Conservation (phyloP, 2,329 filamentous ascomycete species). For the Exophiala mesophila region DNA sequence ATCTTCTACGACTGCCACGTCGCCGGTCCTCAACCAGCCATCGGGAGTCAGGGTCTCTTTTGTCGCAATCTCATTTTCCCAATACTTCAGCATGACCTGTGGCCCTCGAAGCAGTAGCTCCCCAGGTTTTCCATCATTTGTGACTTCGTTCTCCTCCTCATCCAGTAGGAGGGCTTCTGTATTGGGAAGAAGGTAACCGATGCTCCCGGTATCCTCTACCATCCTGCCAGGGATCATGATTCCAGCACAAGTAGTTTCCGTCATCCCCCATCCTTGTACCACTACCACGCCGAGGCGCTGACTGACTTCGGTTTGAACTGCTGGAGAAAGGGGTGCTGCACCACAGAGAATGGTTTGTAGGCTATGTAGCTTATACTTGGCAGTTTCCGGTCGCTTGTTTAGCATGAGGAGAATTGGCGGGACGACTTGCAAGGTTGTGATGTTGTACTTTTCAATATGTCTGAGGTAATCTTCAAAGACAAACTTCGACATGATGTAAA, state of each 20-base stretch:
- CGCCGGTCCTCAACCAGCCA: slow-evolving; percentile 75
- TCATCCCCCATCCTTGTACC: slow-evolving; percentile 52
- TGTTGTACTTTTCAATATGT: slow-evolving; percentile 46
- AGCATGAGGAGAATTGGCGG: slow-evolving; percentile 58
- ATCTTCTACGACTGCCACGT: slow-evolving; percentile 65
- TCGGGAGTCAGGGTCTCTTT: slow-evolving; percentile 62
- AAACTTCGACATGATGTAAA: slow-evolving; percentile 62
- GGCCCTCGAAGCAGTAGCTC: slow-evolving; percentile 43
- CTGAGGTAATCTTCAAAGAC: slow-evolving; percentile 53
- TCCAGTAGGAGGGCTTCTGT: slow-evolving; percentile 55
- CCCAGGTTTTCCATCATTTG: slow-evolving; percentile 57
- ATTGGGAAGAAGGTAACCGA: slow-evolving; percentile 44
- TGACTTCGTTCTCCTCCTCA: slow-evolving; percentile 64
- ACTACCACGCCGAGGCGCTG: slow-evolving; percentile 48
- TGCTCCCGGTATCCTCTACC: slow-evolving; percentile 47
- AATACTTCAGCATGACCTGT: slow-evolving; percentile 50
- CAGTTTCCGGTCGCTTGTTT: slow-evolving; percentile 52
- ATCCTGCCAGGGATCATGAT: slow-evolving; percentile 33
- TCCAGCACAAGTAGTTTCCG: slow-evolving; percentile 46
- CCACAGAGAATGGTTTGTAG: slow-evolving; percentile 48
- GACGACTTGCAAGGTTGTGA: slow-evolving; percentile 55
- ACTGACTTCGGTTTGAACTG: slow-evolving; percentile 50
- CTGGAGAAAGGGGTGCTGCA: slow-evolving; percentile 54
- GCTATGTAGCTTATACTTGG: slow-evolving; percentile 53
- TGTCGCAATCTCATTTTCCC: slow-evolving; percentile 48